Conservation (phyloP, 352 stramenopile species). For the Elongisporangium prolatum region DNA sequence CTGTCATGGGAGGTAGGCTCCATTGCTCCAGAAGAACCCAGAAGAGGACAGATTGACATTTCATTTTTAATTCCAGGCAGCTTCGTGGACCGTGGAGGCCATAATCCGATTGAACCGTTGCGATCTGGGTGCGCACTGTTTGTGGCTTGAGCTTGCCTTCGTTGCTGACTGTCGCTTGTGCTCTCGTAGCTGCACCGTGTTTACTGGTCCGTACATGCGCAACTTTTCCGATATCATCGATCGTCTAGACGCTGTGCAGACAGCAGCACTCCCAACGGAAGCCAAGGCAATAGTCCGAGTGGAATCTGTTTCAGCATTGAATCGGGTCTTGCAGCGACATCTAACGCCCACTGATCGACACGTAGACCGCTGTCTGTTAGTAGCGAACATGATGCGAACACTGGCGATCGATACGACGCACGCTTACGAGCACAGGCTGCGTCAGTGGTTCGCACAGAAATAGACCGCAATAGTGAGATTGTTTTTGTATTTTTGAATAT, state of each 20-base stretch:
- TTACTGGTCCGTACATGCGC: constrained; percentile 58
- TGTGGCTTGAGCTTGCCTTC: not conserved
- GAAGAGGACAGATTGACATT: not conserved
- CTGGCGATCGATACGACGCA: constrained; percentile 24
- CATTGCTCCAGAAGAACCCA: not conserved
- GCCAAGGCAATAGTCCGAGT: constrained; percentile 1
- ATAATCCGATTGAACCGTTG: constrained; percentile 76
- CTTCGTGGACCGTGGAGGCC: constrained; percentile 53
- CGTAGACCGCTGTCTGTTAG: not conserved
- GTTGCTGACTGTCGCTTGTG: not conserved
- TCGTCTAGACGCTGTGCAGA: constrained; percentile 12
- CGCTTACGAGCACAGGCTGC: constrained; percentile 27
- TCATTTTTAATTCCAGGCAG: constrained; percentile 21
- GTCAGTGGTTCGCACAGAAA: constrained; percentile 28
- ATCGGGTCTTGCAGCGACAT: constrained; percentile 11
- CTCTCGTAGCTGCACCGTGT: constrained; percentile 46
- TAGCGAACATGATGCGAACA: constrained; percentile 11
- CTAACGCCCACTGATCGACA: not conserved
- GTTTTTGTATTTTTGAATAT: not conserved
- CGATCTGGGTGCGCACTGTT: constrained; percentile 32
- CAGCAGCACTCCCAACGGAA: constrained; percentile 8
- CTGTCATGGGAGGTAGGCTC: constrained; percentile 55
- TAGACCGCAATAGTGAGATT: not conserved
- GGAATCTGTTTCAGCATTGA: constrained; percentile 18
- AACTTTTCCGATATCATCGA: constrained; percentile 64